Conservation (phyloP, 2,329 filamentous ascomycete species). For the Tolypocladium ophioglossoides region DNA sequence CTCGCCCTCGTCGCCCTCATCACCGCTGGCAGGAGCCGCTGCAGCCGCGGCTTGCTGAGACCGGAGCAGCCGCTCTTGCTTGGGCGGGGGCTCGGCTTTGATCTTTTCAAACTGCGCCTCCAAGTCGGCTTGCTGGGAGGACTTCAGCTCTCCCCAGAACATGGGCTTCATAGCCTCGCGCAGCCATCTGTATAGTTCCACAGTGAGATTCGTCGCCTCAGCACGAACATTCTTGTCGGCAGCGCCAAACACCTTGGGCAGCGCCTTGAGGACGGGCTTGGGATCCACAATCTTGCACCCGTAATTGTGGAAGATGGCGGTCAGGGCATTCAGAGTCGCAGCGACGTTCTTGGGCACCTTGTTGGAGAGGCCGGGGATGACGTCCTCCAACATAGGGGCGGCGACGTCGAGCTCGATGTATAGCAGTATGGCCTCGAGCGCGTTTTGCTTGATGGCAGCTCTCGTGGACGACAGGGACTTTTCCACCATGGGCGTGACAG, state of each 20-base stretch:
- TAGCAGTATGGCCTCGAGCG: constrained; percentile 76
- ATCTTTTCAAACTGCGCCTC: constrained; percentile 91
- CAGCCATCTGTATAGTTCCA: constrained; percentile 94
- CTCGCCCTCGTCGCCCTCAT: constrained; percentile 46
- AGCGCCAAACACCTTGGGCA: constrained; percentile 89
- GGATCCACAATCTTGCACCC: constrained; percentile 91
- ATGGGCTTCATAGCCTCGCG: constrained; percentile 97
- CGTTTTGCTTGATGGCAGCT: constrained; percentile 77
- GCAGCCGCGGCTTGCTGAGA: constrained; percentile 81
- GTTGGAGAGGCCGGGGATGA: constrained; percentile 71
- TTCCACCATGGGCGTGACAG: constrained; percentile 72
- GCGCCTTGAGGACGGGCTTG: constrained; percentile 75
- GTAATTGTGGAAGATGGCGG: constrained; percentile 82
- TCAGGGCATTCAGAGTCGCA: constrained; percentile 62
- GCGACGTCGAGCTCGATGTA: constrained; percentile 85
- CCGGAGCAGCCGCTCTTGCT: constrained; percentile 79
- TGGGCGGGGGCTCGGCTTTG: constrained; percentile 76
- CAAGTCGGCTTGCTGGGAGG: constrained; percentile 87
- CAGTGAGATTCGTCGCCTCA: constrained; percentile 80
- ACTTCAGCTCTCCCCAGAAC: constrained; percentile 93
- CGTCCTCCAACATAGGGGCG: constrained; percentile 78
- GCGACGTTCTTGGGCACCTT: constrained; percentile 85
- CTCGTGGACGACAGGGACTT: constrained; percentile 84
- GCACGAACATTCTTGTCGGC: constrained; percentile 97
- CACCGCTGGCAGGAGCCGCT: constrained; percentile 52